Evolutionary conservation across 2,329 filamentous ascomycete genomes (phyloP).

Genomic region (Clarireedia hainanense): DNA sequence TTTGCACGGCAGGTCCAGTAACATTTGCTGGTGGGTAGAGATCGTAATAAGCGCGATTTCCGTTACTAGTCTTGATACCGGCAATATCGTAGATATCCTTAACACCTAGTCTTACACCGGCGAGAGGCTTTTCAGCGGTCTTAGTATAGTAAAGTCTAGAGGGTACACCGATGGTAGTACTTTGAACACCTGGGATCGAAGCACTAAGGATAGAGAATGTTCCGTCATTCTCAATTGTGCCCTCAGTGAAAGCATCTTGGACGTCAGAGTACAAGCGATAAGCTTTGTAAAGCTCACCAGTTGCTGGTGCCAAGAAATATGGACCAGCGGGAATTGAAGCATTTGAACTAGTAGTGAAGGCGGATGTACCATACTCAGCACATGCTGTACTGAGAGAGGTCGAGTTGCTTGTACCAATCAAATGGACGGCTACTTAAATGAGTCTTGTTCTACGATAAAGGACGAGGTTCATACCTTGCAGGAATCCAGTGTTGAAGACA

Average conservation of each 20-base stretch:
- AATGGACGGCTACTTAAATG: slow-evolving; percentile 4
- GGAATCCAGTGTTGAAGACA: slow-evolving; percentile 24
- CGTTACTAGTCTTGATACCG: slow-evolving; percentile 47
- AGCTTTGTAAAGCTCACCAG: slow-evolving; percentile 39
- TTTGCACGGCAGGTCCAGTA: slow-evolving; percentile 44
- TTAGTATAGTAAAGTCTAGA: slow-evolving; percentile 51
- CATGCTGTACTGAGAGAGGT: slow-evolving; percentile 13
- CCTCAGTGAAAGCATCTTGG: slow-evolving; percentile 42
- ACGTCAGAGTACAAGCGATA: slow-evolving; percentile 43
- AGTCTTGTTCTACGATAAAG: not conserved
- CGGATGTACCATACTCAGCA: slow-evolving; percentile 16
- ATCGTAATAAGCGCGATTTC: slow-evolving; percentile 50
- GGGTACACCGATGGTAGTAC: slow-evolving; percentile 44
- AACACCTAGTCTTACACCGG: slow-evolving; percentile 51
- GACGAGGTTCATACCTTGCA: slow-evolving; percentile 16
- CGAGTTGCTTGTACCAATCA: slow-evolving; percentile 1
- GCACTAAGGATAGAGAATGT: slow-evolving; percentile 37
- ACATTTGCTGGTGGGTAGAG: slow-evolving; percentile 39
- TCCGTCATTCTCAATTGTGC: slow-evolving; percentile 33
- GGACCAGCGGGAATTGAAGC: slow-evolving; percentile 36
- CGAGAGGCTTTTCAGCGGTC: slow-evolving; percentile 46
- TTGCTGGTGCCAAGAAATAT: slow-evolving; percentile 39
- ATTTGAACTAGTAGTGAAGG: slow-evolving; percentile 13
- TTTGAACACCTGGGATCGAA: slow-evolving; percentile 33
- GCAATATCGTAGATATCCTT: slow-evolving; percentile 56